Evolutionary conservation across 495 filamentous ascomycete species (phyloP).

Genomic region (Penicillium atrosanguineum): DNA sequence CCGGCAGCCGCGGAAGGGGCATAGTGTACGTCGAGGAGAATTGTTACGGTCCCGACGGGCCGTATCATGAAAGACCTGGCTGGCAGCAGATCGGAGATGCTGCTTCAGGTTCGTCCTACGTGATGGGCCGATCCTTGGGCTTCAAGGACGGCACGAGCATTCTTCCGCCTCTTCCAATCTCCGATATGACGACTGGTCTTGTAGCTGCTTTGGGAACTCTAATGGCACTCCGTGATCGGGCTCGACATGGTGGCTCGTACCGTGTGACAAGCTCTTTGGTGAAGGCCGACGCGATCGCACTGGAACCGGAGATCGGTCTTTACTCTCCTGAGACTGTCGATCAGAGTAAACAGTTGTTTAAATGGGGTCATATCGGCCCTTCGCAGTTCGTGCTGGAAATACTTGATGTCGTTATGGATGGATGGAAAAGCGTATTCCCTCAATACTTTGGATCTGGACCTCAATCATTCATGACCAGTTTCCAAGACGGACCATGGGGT

Average conservation of each 20-base stretch:
- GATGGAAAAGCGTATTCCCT: too few relatives aligned
- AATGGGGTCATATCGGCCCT: too few relatives aligned
- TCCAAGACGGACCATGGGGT: too few relatives aligned
- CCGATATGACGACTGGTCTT: conserved; percentile 64
- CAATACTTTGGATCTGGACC: too few relatives aligned
- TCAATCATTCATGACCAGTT: too few relatives aligned
- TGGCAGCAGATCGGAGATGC: conserved; percentile 50
- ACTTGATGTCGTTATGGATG: too few relatives aligned
- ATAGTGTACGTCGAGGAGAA: conserved; percentile 64
- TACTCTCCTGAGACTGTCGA: conserved; percentile 4
- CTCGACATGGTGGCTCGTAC: conserved; percentile 28
- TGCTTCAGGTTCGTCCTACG: conserved; percentile 21
- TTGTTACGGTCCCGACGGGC: conserved; percentile 54
- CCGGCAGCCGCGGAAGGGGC: conserved; percentile 44
- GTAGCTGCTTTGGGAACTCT: conserved; percentile 56
- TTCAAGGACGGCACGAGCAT: conserved; percentile 61
- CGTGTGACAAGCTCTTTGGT: conserved; percentile 18
- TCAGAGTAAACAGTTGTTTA: too few relatives aligned
- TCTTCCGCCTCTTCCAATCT: conserved; percentile 68
- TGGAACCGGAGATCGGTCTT: conserved; percentile 6
- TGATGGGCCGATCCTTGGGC: conserved; percentile 44
- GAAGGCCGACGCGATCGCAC: conserved; percentile 2
- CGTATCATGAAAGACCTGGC: conserved; percentile 36
- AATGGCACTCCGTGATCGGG: conserved; percentile 33
- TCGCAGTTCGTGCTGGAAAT: too few relatives aligned